These are phyloP conservation scores for Erythrobasidium hasegawianum DNA, from an alignment of 1,284 basidiomycete species.

Conservation along the genomic window DNA sequence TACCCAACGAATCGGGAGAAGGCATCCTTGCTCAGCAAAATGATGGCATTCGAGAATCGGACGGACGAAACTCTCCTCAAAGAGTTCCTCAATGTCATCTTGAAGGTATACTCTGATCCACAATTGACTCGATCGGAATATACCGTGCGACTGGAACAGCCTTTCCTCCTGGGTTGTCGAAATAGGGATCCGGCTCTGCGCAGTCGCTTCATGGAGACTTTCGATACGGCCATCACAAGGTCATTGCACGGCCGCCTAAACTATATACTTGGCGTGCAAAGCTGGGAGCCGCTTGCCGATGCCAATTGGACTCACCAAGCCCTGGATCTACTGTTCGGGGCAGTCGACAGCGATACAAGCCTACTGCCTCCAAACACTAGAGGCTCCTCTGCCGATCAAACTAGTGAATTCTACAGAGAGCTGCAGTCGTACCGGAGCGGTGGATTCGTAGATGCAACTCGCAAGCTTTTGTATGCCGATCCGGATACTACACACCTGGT, in stretches of 20 bases:
- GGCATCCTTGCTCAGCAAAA: conserved; percentile 80
- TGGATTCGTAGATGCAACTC: conserved; percentile 68
- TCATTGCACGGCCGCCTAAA: conserved; percentile 76
- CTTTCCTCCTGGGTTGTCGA: conserved; percentile 89
- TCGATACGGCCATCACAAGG: conserved; percentile 83
- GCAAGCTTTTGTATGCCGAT: conserved; percentile 79
- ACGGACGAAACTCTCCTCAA: conserved; percentile 71
- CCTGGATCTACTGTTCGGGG: conserved; percentile 80
- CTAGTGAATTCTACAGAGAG: conserved; percentile 36
- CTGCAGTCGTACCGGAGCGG: conserved; percentile 45
- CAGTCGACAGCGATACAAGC: conserved; percentile 64
- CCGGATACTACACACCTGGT: conserved; percentile 70
- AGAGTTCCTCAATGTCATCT: conserved; percentile 83
- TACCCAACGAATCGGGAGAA: conserved; percentile 92
- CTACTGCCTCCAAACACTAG: conserved; percentile 37
- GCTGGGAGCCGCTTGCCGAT: conserved; percentile 90
- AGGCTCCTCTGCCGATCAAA: background rate
- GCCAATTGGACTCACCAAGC: conserved; percentile 95
- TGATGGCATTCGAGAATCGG: conserved; percentile 75
- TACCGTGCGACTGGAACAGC: conserved; percentile 86
- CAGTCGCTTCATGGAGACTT: conserved; percentile 81
- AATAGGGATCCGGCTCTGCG: conserved; percentile 75
- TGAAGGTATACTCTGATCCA: conserved; percentile 89
- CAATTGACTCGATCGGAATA: conserved; percentile 83
- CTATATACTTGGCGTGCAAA: conserved; percentile 90